A percentile compares a stretch with the other conserved stretches of the same genome.
Conservation (phyloP, 768 basidiomycete genomes). For the Heimioporus sp. region DNA sequence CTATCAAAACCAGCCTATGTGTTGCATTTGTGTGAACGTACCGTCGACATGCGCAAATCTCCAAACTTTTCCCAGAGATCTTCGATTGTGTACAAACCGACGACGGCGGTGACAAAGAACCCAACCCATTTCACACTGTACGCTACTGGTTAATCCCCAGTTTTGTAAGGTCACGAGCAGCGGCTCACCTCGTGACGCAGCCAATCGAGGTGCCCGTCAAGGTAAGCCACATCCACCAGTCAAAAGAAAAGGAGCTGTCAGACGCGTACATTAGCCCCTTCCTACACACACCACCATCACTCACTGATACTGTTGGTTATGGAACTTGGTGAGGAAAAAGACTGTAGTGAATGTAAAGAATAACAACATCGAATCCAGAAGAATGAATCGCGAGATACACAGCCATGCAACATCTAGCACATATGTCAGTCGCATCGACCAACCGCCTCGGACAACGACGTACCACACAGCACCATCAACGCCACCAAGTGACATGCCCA, state of each 20-base stretch:
- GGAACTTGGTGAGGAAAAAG: slow-evolving; percentile 93
- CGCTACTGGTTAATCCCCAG: neutral
- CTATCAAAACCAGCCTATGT: slow-evolving; percentile 2
- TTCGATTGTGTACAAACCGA: slow-evolving; percentile 95
- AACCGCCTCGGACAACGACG: slow-evolving; percentile 24
- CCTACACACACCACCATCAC: slow-evolving; percentile 22
- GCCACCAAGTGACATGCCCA: slow-evolving; percentile 91
- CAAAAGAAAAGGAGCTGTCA: slow-evolving; percentile 82
- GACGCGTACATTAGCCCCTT: slow-evolving; percentile 1
- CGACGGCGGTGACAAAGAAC: slow-evolving; percentile 90
- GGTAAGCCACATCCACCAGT: slow-evolving; percentile 98
- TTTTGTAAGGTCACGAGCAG: neutral
- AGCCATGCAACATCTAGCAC: slow-evolving; percentile 92
- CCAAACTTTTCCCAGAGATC: slow-evolving; percentile 99
- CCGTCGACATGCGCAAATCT: slow-evolving; percentile 86
- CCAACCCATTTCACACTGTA: slow-evolving; percentile 93
- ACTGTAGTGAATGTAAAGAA: slow-evolving; percentile 98
- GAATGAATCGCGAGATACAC: slow-evolving; percentile 94
- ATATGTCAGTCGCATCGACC: neutral
- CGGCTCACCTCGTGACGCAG: slow-evolving; percentile 78
- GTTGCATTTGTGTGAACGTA: slow-evolving; percentile 41
- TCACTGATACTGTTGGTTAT: slow-evolving; percentile 93
- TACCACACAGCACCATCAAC: slow-evolving; percentile 90
- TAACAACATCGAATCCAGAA: slow-evolving; percentile 97
- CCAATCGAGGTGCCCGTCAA: slow-evolving; percentile 95